phyloP scores from a whole-genome alignment of 257 asterid genomes.

The Anisodus acutangulus region DNA sequence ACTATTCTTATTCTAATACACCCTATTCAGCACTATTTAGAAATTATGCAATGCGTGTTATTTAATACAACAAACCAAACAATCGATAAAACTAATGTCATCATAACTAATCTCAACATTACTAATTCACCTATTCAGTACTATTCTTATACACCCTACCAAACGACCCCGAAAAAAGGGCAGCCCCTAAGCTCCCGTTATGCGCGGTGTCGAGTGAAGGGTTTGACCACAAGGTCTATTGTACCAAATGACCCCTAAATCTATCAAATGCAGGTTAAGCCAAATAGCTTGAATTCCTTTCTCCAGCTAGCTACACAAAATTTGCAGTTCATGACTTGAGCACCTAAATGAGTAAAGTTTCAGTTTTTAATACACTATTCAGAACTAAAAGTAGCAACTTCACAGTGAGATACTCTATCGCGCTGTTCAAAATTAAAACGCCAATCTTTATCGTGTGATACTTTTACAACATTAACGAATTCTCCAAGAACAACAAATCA shows the following conservation, averaged over 20 bases:
- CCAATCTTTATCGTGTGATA: not conserved
- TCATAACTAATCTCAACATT: no score
- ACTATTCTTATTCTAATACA: no score
- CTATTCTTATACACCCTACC: no score
- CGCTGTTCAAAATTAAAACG: not conserved
- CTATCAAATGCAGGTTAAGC: slow-evolving; percentile 22
- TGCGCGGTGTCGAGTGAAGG: no score
- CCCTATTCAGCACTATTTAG: no score
- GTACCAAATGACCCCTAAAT: not conserved
- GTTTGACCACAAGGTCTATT: no score
- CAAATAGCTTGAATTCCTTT: slow-evolving; percentile 21
- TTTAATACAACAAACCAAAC: no score
- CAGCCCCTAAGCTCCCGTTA: no score
- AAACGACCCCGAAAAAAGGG: no score
- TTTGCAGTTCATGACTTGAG: not conserved
- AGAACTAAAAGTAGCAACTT: not conserved
- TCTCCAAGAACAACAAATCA: not conserved
- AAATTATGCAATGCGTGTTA: no score
- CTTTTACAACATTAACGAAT: not conserved
- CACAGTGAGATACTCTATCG: not conserved
- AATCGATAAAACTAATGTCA: no score
- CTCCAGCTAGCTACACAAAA: not conserved
- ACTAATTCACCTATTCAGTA: no score
- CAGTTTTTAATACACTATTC: not conserved
- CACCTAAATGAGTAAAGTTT: slow-evolving; percentile 7